Conservation (phyloP, 345 rosid species). For the Sapria himalayana region DNA sequence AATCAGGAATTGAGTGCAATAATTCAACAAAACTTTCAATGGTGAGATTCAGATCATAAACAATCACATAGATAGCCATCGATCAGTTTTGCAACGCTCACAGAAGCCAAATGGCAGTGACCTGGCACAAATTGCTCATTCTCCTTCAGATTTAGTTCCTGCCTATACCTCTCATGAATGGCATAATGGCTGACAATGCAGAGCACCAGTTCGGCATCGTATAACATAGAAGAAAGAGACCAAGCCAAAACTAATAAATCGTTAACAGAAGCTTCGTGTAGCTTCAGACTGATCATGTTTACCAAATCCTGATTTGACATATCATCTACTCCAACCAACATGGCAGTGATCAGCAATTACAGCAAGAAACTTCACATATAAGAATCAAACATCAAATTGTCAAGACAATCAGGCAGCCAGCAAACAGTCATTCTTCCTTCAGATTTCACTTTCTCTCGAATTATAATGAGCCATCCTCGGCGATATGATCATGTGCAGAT, state of each 20-base stretch:
- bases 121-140: conserved; percentile 15
- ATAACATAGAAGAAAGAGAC: conserved; percentile 16
- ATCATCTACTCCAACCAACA: conserved; percentile 27
- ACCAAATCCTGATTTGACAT: conserved; percentile 22
- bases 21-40: conserved; percentile 18
- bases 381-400: too few relatives aligned
- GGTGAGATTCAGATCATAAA: conserved; percentile 32
- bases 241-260: conserved; percentile 34
- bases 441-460: too few relatives aligned
- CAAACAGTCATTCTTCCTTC: too few relatives aligned
- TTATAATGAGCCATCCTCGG: too few relatives aligned
- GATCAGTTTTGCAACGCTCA: conserved; percentile 29
- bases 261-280: conserved; percentile 23
- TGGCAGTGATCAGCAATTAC: conserved; percentile 27
- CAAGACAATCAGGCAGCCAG: too few relatives aligned
- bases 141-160: conserved; percentile 7
- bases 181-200: conserved; percentile 27
- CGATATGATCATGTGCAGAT: too few relatives aligned
- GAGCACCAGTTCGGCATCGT: conserved; percentile 40
- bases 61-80: conserved; percentile 47
- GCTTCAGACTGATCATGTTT: conserved; percentile 28
- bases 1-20: conserved; percentile 26
- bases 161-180: conserved; percentile 10
- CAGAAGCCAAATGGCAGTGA: too few relatives aligned
- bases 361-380: conserved; percentile 44